Conservation (phyloP, 2,329 filamentous ascomycete species). For the Plenodomus biglobosus region DNA sequence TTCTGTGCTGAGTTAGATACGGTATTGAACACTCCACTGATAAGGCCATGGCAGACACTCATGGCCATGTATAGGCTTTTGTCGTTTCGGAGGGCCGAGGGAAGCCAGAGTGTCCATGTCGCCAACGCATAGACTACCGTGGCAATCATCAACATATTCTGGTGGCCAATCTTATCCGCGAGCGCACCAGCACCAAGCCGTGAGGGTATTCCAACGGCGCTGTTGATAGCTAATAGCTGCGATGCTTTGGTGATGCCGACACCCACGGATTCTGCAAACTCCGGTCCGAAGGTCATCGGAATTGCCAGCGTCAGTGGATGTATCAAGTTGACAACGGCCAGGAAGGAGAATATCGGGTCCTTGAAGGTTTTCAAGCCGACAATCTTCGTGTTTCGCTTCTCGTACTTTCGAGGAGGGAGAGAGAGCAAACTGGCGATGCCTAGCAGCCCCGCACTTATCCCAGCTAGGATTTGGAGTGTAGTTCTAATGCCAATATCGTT, state of each 20-base stretch:
- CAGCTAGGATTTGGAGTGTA: conserved; percentile 48
- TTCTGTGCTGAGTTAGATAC: conserved; percentile 23
- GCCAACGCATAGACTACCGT: conserved; percentile 14
- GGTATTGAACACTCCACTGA: conserved; percentile 18
- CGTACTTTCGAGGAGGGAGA: conserved; percentile 47
- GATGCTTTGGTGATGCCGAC: conserved; percentile 47
- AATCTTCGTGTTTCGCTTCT: conserved; percentile 40
- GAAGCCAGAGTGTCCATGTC: conserved; percentile 24
- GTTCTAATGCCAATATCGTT: conserved; percentile 46
- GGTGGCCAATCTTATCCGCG: conserved; percentile 52
- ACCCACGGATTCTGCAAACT: conserved; percentile 51
- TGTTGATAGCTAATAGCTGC: conserved; percentile 50
- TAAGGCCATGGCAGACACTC: conserved; percentile 22
- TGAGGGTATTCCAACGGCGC: conserved; percentile 50
- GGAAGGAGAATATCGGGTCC: conserved; percentile 48
- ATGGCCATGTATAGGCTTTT: conserved; percentile 19
- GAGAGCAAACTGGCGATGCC: conserved; percentile 40
- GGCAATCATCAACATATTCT: conserved; percentile 52
- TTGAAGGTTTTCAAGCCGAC: conserved; percentile 44
- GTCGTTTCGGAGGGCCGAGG: conserved; percentile 11
- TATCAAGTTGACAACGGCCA: conserved; percentile 40
- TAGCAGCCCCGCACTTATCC: conserved; percentile 44
- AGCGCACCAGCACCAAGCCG: conserved; percentile 51
- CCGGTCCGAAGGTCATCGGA: conserved; percentile 53
- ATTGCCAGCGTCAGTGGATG: conserved; percentile 52